A percentile compares a stretch with the other conserved stretches of the same genome.
Evolutionary conservation across 495 filamentous ascomycete genomes (phyloP).

Genomic region (Pyrenopolyporus hunteri): DNA sequence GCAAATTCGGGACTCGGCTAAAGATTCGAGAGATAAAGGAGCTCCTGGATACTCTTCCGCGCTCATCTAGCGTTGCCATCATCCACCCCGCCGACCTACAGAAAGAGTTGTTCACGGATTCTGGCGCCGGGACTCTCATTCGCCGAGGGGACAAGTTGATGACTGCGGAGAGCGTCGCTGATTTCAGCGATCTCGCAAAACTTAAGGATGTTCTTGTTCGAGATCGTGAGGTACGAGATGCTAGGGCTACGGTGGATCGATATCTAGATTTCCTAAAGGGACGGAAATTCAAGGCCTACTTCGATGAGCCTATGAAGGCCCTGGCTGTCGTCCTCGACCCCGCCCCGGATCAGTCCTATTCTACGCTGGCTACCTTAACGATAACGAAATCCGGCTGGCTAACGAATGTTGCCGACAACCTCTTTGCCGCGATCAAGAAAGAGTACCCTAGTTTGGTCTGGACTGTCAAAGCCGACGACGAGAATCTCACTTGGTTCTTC

Average conservation of each 20-base stretch:
- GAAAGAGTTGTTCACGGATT: conserved; percentile 96
- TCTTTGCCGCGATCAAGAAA: conserved; percentile 91
- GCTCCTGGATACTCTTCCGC: conserved; percentile 81
- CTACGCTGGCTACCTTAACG: conserved; percentile 90
- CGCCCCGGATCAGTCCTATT: conserved; percentile 55
- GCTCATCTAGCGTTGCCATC: conserved; percentile 94
- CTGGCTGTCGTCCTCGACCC: conserved; percentile 90
- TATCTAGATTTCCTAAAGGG: conserved; percentile 79
- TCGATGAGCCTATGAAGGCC: conserved; percentile 94
- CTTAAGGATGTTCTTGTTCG: conserved; percentile 84
- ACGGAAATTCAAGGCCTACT: conserved; percentile 90
- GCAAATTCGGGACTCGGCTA: conserved; percentile 89
- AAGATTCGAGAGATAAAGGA: conserved; percentile 99
- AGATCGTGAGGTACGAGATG: conserved; percentile 85
- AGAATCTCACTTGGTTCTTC: conserved; percentile 98
- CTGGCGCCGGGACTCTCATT: conserved; percentile 93
- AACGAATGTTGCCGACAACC: conserved; percentile 96
- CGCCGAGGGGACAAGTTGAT: conserved; percentile 90
- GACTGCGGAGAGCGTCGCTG: conserved; percentile 71
- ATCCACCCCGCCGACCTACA: conserved; percentile 94
- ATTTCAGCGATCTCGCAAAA: conserved; percentile 77
- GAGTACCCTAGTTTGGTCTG: conserved; percentile 90
- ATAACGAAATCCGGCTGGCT: conserved; percentile 96
- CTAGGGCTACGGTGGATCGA: conserved; percentile 80
- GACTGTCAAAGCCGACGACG: conserved; percentile 96